Conservation (phyloP, 140 eudicot species). For the Senecio squalidus region DNA sequence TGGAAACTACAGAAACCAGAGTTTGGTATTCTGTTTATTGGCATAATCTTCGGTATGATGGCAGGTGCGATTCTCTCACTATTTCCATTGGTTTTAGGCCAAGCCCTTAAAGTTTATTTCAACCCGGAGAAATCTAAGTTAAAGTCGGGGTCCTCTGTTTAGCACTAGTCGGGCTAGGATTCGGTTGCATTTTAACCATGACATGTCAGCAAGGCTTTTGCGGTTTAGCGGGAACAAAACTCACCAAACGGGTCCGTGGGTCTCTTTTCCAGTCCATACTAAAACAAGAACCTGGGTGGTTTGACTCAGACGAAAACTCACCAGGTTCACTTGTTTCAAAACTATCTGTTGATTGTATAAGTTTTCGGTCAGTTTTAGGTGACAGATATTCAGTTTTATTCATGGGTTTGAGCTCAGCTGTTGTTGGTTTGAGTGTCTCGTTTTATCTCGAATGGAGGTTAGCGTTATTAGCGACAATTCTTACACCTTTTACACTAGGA, state of each 20-base stretch:
- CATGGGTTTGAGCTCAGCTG: slow-evolving; percentile 77
- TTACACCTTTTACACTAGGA: slow-evolving; percentile 81
- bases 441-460: slow-evolving; percentile 59
- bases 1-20: slow-evolving; percentile 74
- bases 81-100: slow-evolving; percentile 63
- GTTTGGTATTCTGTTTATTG: slow-evolving; percentile 32
- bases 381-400: slow-evolving; percentile 63
- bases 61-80: slow-evolving; percentile 81
- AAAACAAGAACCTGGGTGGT: slow-evolving; percentile 87
- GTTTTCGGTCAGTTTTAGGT: slow-evolving; percentile 65
- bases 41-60: slow-evolving; percentile 46
- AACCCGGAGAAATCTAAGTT: slow-evolving; percentile 26
- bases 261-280: slow-evolving; percentile 47
- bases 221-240: slow-evolving; percentile 80
- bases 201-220: slow-evolving; percentile 83
- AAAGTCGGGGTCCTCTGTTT: slow-evolving; percentile 62
- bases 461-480: slow-evolving; percentile 52
- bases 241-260: slow-evolving; percentile 55
- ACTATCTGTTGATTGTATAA: slow-evolving; percentile 51
- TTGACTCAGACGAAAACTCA: slow-evolving; percentile 58
- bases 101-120: slow-evolving; percentile 63
- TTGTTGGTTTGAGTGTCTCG: slow-evolving; percentile 62
- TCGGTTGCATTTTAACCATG: slow-evolving; percentile 67
- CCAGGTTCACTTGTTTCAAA: slow-evolving; percentile 59
- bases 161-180: slow-evolving; percentile 64